Evolutionary conservation across 768 basidiomycete genomes (phyloP), one percentile per base, ranked within the genome.

Genomic region (Holtermannia corniformis): DNA sequence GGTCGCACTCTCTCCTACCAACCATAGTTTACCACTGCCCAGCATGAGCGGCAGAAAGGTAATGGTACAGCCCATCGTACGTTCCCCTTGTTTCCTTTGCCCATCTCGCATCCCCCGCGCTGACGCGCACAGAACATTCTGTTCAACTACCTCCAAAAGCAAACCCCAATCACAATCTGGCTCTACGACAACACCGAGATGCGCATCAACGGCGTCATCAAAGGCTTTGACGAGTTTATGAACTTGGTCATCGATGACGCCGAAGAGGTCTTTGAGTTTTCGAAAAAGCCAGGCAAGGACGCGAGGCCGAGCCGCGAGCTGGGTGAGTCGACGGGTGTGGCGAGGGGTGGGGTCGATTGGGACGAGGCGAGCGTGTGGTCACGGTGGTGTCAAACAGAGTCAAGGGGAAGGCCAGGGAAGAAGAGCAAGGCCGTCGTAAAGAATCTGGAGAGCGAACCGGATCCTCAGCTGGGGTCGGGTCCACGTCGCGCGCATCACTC

Each of bases 151-250:
- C 47, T 65, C 14, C 63, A 65, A 55, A 65, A 65, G 90, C 83
- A 82, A 77, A 75, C 80, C 47, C 89, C 86, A 73, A 83, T 95
- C 25, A 79, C 83, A 19, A 83, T 99, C 70, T 99, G 93, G 93
- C 74, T 99, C 56, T 97, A 89, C 68, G 93, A 99, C 71, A 96
- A 97, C 72, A 79, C 84, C 51, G 90, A 96, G 68, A 90, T 95
- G 85, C 80, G 93, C 57, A 86, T 99, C 56, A 91, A 96, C 75
- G 93, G 92, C 46, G 80, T 80, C 74, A 95, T 99, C 73, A 84
- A 89, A 76, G 92, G 93, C 40, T 99, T 99, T 64, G 93, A 99
- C 70, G 93, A 99, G 73, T 99, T 96, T 75, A 99, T 99, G 93
- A 99, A 99, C 69, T 75, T 99, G 25, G 87, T 96, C 28, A 75